Evolutionary conservation across 768 basidiomycete species (phyloP), one percentile per base, ranked within the genome.

Genomic region (Rhodotorula kratochvilovae): DNA sequence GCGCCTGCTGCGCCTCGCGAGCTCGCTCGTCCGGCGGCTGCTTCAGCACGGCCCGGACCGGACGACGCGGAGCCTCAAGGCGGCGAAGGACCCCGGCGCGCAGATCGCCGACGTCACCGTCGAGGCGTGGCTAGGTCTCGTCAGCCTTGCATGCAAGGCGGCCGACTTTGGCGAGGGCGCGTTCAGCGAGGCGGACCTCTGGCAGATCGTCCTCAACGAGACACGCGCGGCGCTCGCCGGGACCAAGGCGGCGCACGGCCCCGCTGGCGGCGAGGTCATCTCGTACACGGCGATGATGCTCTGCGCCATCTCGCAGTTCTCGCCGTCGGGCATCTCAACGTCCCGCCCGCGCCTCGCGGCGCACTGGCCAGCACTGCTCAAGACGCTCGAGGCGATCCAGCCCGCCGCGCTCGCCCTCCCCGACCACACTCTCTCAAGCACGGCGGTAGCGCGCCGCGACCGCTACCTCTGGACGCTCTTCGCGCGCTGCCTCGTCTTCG

Each of bases 291-390:
- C 89, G 12, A 89, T 91, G 76, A 84, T 83, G 35, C 79, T 94
- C 2, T 89, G 86, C 68, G 85, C 88, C 2, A 80, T 94, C 21
- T 90, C 90, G 0, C 92, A 93, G 76, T 90, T 95, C 81, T 88
- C 88, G 2, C 70, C 74, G 7, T 80, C 83, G 43, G 88, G 88
- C 17, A 69, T 83, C 46, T 80, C 83, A 8, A 81, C 81, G 4
- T 78, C 82, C 29, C 66, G 69, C 11, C 80, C 80, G 33, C 81
- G 81, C 6, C 82, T 89, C 25, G 81, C 83, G 6, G 81, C 86
- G 2, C 84, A 83, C 19, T 97, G 94, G 94, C 82, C 85, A 0
- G 78, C 89, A 1, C 86, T 89, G 29, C 76, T 82, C 1, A 72
- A 81, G 45, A 87, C 89, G 0, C 81, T 94, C 50, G 83, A 84